These are phyloP conservation scores for Aspergillus texensis DNA, from an alignment of 2,329 filamentous ascomycete species.

Conservation along the genomic window DNA sequence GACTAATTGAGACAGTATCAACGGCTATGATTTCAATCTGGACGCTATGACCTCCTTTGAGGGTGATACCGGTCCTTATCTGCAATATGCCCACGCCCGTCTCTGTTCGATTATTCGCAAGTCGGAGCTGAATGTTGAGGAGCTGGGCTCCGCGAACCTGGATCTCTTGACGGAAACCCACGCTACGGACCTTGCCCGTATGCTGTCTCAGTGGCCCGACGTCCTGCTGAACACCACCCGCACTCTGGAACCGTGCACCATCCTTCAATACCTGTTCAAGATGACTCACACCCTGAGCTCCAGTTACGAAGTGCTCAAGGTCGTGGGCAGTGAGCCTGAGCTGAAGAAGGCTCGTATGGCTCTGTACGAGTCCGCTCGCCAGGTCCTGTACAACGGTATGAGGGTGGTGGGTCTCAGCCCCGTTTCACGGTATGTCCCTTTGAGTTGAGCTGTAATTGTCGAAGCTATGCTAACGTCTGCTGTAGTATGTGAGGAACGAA, in stretches of 20 bases:
- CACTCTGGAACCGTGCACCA: conserved; percentile 67
- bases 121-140: conserved; percentile 50
- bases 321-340: conserved; percentile 61
- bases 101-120: conserved; percentile 63
- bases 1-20: conserved; percentile 55
- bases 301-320: conserved; percentile 65
- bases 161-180: conserved; percentile 64
- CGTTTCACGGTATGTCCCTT: conserved; percentile 55
- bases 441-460: neutral
- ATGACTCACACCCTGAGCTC: conserved; percentile 65
- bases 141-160: conserved; percentile 59
- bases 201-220: conserved; percentile 67
- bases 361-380: conserved; percentile 63
- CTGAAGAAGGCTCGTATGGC: conserved; percentile 63
- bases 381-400: conserved; percentile 69
- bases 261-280: conserved; percentile 69
- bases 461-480: conserved; percentile 14
- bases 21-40: conserved; percentile 68
- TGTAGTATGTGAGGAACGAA: conserved; percentile 31
- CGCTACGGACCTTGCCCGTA: conserved; percentile 62
- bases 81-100: conserved; percentile 66
- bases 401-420: conserved; percentile 66
- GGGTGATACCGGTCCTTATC: conserved; percentile 66
- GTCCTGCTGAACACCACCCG: conserved; percentile 64
- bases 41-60: conserved; percentile 68